Evolutionary conservation across 2,329 filamentous ascomycete genomes (phyloP).

Genomic region (Ciborinia camelliae): DNA sequence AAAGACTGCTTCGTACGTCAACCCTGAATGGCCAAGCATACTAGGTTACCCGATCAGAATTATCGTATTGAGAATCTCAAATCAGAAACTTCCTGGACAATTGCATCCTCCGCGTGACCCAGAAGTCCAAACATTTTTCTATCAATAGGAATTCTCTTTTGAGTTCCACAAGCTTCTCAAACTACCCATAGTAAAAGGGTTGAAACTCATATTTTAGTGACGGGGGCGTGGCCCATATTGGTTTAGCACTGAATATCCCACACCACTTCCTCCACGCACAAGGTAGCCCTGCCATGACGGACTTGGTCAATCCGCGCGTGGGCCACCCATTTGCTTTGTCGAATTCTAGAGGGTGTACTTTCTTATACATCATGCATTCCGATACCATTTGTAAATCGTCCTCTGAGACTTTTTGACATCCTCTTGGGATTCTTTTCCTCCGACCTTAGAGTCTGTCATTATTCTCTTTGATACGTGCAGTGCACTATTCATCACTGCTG

Average conservation of each 20-base stretch:
- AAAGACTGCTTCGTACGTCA: slow-evolving; percentile 20
- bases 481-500: slow-evolving; percentile 35
- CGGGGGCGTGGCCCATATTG: slow-evolving; percentile 20
- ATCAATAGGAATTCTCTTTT: background rate
- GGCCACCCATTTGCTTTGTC: slow-evolving; percentile 24
- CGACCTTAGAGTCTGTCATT: slow-evolving; percentile 29
- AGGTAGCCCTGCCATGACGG: slow-evolving; percentile 24
- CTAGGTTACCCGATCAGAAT: background rate
- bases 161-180: slow-evolving; percentile 5
- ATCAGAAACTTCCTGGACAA: background rate
- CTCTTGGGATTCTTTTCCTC: slow-evolving; percentile 30
- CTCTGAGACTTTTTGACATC: slow-evolving; percentile 25
- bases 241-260: slow-evolving; percentile 20
- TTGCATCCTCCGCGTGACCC: slow-evolving; percentile 4
- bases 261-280: slow-evolving; percentile 10
- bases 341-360: slow-evolving; percentile 26
- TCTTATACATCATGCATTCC: slow-evolving; percentile 38
- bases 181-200: slow-evolving; percentile 16
- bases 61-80: background rate
- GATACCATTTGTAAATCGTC: slow-evolving; percentile 27
- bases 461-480: slow-evolving; percentile 31
- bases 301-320: slow-evolving; percentile 30
- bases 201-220: slow-evolving; percentile 27
- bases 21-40: slow-evolving; percentile 9
- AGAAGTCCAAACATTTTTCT: slow-evolving; percentile 4